Conservation (phyloP, 129 eudicot genomes). For the Pulicaria dysenterica region DNA sequence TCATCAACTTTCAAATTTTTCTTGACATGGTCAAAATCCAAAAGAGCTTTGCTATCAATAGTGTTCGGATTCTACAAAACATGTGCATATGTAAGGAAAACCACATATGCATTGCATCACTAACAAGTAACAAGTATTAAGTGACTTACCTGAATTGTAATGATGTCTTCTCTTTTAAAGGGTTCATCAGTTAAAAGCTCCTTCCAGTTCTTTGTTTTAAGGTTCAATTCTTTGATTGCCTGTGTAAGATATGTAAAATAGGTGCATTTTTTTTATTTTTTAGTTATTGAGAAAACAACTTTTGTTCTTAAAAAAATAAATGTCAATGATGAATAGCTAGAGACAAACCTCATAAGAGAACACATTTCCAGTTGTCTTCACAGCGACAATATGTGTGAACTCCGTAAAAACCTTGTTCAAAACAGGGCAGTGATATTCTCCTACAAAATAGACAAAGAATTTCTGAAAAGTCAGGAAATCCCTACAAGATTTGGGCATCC, state of each 20-base stretch:
- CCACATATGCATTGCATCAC: background rate
- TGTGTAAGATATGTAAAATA: slow-evolving; percentile 29
- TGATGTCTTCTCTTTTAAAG: slow-evolving; percentile 73
- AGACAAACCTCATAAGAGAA: slow-evolving; percentile 80
- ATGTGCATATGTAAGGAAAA: slow-evolving; percentile 9
- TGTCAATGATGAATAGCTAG: background rate
- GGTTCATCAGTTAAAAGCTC: slow-evolving; percentile 98
- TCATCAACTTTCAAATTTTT: slow-evolving; percentile 82
- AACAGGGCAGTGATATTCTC: slow-evolving; percentile 95
- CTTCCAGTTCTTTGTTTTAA: slow-evolving; percentile 97
- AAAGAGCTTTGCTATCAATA: slow-evolving; percentile 73
- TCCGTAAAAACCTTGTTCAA: slow-evolving; percentile 95
- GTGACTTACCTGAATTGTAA: slow-evolving; percentile 77
- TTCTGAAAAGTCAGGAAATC: background rate
- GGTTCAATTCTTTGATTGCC: slow-evolving; percentile 92
- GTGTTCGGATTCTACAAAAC: slow-evolving; percentile 80
- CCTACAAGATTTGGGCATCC: background rate
- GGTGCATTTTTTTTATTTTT: background rate
- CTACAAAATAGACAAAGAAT: slow-evolving; percentile 41
- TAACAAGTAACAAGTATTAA: slow-evolving; percentile 8
- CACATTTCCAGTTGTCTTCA: slow-evolving; percentile 97
- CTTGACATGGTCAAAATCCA: slow-evolving; percentile 90
- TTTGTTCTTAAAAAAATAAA: background rate
- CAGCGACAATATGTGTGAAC: slow-evolving; percentile 93
- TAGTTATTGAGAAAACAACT: background rate